Evolutionary conservation across 1,284 basidiomycete genomes (phyloP).

Genomic region (Mycosarcoma maydis): DNA sequence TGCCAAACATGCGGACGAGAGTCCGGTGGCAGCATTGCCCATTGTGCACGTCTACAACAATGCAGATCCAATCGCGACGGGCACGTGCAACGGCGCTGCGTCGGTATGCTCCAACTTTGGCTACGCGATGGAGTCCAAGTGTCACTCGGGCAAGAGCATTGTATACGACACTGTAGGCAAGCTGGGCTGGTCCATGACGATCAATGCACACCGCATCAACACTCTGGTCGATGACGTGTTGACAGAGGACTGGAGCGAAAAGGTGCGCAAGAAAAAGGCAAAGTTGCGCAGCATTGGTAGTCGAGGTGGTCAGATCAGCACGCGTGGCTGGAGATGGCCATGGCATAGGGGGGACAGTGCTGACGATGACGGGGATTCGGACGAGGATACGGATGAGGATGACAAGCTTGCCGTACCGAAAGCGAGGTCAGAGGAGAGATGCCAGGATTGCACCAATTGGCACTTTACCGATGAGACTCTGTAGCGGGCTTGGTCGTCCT

Average conservation of each 20-base stretch:
- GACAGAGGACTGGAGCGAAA: constrained; percentile 78
- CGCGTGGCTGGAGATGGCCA: constrained; percentile 46
- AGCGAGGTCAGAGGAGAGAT: constrained; percentile 44
- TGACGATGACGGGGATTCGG: constrained; percentile 32
- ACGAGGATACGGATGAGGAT: constrained; percentile 44
- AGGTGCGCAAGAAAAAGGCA: constrained; percentile 46
- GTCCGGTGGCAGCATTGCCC: constrained; percentile 52
- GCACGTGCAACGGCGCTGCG: constrained; percentile 59
- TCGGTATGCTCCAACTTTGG: constrained; percentile 64
- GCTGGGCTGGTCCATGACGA: constrained; percentile 81
- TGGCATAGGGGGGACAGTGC: constrained; percentile 40
- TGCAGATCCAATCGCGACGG: constrained; percentile 75
- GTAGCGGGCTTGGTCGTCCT: constrained; percentile 2
- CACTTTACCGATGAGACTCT: constrained; percentile 44
- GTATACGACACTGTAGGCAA: constrained; percentile 87
- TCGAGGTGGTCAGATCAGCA: constrained; percentile 1
- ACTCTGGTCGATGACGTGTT: constrained; percentile 80
- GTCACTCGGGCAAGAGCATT: constrained; percentile 84
- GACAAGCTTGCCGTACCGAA: constrained; percentile 41
- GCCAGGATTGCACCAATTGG: constrained; percentile 52
- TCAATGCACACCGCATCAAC: constrained; percentile 81
- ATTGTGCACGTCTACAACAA: constrained; percentile 81
- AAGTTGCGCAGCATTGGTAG: constrained; percentile 6
- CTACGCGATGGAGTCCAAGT: constrained; percentile 68
- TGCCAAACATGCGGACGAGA: constrained; percentile 39